A percentile compares a stretch with the other conserved stretches of the same genome.
These are phyloP conservation scores for Aspergillus bombycis DNA, from an alignment of 2,329 filamentous ascomycete genomes.

Conservation along the genomic window DNA sequence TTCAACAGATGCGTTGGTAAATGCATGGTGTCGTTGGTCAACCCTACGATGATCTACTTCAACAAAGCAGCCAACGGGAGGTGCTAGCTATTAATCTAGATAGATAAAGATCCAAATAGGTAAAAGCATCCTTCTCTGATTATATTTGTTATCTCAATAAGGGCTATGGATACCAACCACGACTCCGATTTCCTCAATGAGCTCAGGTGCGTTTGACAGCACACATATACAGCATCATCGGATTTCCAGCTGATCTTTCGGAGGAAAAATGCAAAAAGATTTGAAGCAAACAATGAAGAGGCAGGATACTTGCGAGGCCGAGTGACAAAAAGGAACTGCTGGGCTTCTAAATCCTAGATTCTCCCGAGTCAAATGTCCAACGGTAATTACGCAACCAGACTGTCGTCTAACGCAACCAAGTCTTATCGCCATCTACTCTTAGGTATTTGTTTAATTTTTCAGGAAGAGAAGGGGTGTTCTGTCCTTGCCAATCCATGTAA, in stretches of 20 bases:
- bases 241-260: neutral
- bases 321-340: neutral
- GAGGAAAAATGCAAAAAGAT: no score
- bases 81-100: neutral
- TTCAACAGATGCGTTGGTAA: neutral
- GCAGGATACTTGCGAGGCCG: neutral
- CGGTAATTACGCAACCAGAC: neutral
- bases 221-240: neutral
- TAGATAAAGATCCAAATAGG: neutral
- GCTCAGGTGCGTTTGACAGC: neutral
- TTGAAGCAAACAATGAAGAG: conserved; percentile 2
- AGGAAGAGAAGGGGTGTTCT: neutral
- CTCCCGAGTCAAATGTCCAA: neutral
- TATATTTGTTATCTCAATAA: no score
- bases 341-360: neutral
- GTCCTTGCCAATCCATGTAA: neutral
- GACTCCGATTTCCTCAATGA: neutral
- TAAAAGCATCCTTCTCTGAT: neutral
- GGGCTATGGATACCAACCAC: neutral
- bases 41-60: neutral
- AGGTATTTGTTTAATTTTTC: neutral
- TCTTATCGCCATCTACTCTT: neutral
- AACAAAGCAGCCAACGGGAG: neutral
- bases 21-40: conserved; percentile 1
- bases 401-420: neutral